phyloP scores from a whole-genome alignment of 345 rosid genomes.

The Populus euphratica region DNA sequence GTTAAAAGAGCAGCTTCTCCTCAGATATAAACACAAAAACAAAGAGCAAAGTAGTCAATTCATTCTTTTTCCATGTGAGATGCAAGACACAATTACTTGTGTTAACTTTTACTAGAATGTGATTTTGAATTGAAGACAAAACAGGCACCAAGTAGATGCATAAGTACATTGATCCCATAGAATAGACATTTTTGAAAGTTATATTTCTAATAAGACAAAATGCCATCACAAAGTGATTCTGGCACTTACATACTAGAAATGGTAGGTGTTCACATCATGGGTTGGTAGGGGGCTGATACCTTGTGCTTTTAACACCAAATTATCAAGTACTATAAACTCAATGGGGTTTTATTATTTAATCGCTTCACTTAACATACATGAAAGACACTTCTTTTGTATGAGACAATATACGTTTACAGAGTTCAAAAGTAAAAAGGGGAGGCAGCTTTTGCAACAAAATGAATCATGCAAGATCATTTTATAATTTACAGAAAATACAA shows the following conservation, averaged over 20 bases:
- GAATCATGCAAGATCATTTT: neutral
- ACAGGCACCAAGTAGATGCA: neutral
- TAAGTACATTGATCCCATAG: neutral
- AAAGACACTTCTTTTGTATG: neutral
- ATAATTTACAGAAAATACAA: neutral
- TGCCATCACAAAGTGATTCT: neutral
- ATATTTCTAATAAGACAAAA: neutral
- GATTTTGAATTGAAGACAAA: neutral
- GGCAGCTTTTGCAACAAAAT: neutral
- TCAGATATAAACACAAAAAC: neutral
- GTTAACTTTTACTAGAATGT: neutral
- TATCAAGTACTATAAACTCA: neutral
- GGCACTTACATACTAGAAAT: neutral
- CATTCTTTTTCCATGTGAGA: neutral
- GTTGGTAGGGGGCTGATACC: neutral
- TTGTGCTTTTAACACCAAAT: neutral
- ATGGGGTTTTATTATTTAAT: neutral
- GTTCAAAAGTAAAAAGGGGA: neutral
- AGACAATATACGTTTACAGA: neutral
- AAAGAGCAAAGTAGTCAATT: conserved; percentile 2
- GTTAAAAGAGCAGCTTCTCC: neutral
- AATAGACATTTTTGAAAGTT: neutral
- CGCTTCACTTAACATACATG: neutral
- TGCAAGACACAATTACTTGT: neutral
- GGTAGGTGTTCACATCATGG: neutral